Evolutionary conservation across 306 rosid species (phyloP), one percentile per base, ranked within the genome.

Genomic region (Ceratonia siliqua): DNA sequence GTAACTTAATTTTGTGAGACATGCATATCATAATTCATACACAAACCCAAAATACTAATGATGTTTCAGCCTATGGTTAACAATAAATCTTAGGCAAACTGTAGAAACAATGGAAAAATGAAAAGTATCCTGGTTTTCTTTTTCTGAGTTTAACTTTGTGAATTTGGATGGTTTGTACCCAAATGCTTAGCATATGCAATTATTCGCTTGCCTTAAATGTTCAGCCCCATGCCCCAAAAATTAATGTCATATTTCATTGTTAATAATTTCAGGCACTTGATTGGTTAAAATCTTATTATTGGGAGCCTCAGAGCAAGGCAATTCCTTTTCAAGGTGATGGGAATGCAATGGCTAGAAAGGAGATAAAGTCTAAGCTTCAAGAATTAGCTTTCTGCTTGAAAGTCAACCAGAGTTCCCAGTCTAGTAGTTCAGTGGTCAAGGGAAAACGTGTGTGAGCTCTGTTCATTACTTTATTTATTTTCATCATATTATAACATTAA

Each of bases 231-330:
- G 12, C 41, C 8, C 7, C 1, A 8, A 66, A 32, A 66, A 79
- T 41, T 43, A 7, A 45, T 58, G 22, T 38, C 8, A 33, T 27
- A 21, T 1, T 53, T 33, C 66, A 17, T 78, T 82, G 12, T 58
- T 80, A 68, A 71, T 77, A 75, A 49, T 81, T 81, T 72, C 84
- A 95, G 99, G 99, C 97, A 79, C 92, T 95, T 79, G 81, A 83
- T 85, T 95, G 99, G 99, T 87, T 95, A 87, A 86, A 87, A 82
- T 85, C 83, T 66, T 87, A 86, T 78, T 95, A 95, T 73, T 95
- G 99, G 99, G 97, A 87, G 50, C 98, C 98, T 82, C 99, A 95
- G 79, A 87, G 85, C 82, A 83, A 81, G 73, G 89, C 85, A 43
- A 86, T 95, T 81, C 96, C 99, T 71, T 89, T 90, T 85, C 93